Evolutionary conservation across 768 basidiomycete genomes (phyloP).

Genomic region (Termitomyces sp.): DNA sequence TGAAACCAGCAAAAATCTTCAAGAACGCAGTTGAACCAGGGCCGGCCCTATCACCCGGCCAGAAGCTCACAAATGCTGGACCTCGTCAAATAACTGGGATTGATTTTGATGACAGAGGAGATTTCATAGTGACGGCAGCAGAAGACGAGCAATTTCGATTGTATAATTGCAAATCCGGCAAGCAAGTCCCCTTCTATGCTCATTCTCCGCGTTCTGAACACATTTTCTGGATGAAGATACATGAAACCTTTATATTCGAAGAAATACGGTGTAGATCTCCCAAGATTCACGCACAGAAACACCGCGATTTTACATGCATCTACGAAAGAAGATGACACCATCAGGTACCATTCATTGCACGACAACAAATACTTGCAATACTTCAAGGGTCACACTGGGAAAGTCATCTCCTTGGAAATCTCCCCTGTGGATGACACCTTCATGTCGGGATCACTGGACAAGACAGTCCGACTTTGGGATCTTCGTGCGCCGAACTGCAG

Average conservation of each 20-base stretch:
- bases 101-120: conserved; percentile 88
- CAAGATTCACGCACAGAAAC: conserved; percentile 91
- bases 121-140: conserved; percentile 76
- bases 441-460: conserved; percentile 92
- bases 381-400: conserved; percentile 89
- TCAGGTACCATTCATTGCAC: conserved; percentile 92
- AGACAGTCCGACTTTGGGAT: conserved; percentile 96
- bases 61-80: conserved; percentile 35
- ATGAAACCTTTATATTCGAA: conserved; percentile 82
- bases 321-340: conserved; percentile 92
- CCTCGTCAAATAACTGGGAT: conserved; percentile 83
- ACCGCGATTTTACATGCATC: conserved; percentile 84
- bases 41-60: conserved; percentile 40
- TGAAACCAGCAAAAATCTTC: conserved; percentile 90
- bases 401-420: conserved; percentile 86
- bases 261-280: conserved; percentile 95
- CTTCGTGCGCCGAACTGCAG: conserved; percentile 73
- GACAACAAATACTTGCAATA: conserved; percentile 96
- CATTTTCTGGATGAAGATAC: conserved; percentile 40
- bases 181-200: conserved; percentile 57
- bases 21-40: conserved; percentile 67
- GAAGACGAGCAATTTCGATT: conserved; percentile 92
- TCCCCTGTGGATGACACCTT: conserved; percentile 93
- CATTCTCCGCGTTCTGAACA: conserved; percentile 15
- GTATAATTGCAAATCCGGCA: conserved; percentile 87